These are phyloP conservation scores for Cutaneotrichosporon sp. DNA, from an alignment of 1,284 basidiomycete species.

Conservation along the genomic window DNA sequence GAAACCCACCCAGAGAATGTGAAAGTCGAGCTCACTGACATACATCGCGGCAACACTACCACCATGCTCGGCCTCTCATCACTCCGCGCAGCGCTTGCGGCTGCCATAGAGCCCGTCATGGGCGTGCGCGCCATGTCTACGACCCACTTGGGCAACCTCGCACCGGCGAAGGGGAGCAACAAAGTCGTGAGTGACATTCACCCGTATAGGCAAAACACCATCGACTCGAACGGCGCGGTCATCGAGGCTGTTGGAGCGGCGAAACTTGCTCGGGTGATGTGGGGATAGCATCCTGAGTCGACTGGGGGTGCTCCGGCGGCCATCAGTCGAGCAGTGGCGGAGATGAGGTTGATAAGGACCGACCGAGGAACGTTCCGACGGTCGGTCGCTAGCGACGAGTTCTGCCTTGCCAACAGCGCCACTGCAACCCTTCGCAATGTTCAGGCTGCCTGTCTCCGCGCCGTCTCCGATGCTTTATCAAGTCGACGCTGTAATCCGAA, in stretches of 20 bases:
- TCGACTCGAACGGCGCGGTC: constrained; percentile 1
- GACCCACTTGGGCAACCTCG: constrained; percentile 40
- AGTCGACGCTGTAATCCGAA: not conserved
- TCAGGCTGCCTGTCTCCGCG: not conserved
- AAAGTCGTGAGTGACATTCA: constrained; percentile 32
- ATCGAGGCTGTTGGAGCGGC: not conserved
- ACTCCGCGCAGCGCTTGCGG: constrained; percentile 10
- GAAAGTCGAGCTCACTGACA: not conserved
- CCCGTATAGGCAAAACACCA: not conserved
- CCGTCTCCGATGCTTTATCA: not conserved
- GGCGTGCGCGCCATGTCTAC: constrained; percentile 31
- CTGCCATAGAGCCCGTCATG: constrained; percentile 21
- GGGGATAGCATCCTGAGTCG: not conserved
- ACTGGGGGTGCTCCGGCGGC: not conserved
- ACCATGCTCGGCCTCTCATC: constrained; percentile 12
- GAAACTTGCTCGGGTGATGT: not conserved
- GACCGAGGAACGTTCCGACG: not conserved
- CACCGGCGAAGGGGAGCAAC: constrained; percentile 44
- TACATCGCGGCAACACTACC: constrained; percentile 2
- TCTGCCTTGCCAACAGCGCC: not conserved
- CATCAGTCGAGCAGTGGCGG: not conserved
- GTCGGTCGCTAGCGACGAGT: not conserved
- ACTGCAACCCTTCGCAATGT: not conserved
- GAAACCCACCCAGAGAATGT: not conserved
- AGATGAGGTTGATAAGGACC: not conserved